A percentile compares a stretch with the other conserved stretches of the same genome.
phyloP scores from a whole-genome alignment of 1,284 basidiomycete genomes.

The Neotropicomus parvogracilis region DNA sequence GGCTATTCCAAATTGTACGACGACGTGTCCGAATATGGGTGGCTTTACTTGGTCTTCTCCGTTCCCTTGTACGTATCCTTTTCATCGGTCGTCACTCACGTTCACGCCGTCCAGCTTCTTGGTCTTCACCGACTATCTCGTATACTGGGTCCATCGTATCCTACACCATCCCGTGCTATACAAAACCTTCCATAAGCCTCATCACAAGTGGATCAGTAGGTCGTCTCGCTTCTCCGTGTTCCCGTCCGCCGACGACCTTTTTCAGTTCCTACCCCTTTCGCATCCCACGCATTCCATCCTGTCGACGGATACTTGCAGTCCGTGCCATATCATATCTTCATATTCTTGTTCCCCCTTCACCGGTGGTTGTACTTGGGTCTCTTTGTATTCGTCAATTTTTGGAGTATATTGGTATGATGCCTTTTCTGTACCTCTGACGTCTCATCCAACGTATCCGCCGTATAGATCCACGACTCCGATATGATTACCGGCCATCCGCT shows the following conservation, averaged over 20 bases:
- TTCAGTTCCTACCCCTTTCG: conserved; percentile 91
- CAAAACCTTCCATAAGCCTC: conserved; percentile 91
- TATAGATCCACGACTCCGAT: conserved; percentile 96
- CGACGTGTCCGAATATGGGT: conserved; percentile 69
- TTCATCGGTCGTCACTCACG: background rate
- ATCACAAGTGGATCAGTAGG: conserved; percentile 97
- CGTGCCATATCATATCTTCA: conserved; percentile 91
- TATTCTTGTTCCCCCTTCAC: conserved; percentile 90
- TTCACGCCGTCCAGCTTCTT: conserved; percentile 58
- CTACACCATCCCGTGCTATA: conserved; percentile 87
- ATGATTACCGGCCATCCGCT: conserved; percentile 94
- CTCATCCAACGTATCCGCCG: background rate
- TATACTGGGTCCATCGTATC: conserved; percentile 94
- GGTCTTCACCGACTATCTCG: conserved; percentile 86
- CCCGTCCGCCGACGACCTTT: conserved; percentile 2
- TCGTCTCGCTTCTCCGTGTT: conserved; percentile 15
- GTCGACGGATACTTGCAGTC: conserved; percentile 94
- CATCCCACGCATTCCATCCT: conserved; percentile 97
- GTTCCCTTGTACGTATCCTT: conserved; percentile 53
- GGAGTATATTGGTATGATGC: conserved; percentile 77
- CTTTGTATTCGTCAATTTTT: conserved; percentile 88
- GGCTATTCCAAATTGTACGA: conserved; percentile 84
- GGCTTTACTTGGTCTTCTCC: conserved; percentile 60
- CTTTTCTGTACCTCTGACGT: background rate
- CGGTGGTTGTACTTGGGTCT: conserved; percentile 76